Evolutionary conservation across 495 filamentous ascomycete genomes (phyloP).

Genomic region (Acidiella bohemica): DNA sequence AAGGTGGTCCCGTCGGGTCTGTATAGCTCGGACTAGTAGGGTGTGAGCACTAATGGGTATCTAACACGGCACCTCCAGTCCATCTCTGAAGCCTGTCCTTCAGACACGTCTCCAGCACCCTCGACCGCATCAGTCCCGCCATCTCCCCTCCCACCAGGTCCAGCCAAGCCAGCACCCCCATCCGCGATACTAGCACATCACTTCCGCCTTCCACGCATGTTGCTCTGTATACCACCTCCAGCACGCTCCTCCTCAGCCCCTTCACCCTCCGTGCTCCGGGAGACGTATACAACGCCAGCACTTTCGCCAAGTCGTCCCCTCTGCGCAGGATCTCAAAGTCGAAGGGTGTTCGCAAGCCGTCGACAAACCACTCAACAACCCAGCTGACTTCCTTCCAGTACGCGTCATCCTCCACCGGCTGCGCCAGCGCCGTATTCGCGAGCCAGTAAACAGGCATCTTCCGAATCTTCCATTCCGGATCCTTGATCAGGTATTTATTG

Average conservation of each 20-base stretch:
- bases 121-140: conserved; percentile 39
- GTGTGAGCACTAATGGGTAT: too few relatives aligned
- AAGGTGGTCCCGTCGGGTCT: too few relatives aligned
- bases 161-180: conserved; percentile 72
- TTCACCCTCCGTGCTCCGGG: conserved; percentile 39
- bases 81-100: conserved; percentile 49
- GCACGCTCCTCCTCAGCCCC: conserved; percentile 49
- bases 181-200: conserved; percentile 71
- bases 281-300: conserved; percentile 58
- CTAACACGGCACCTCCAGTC: conserved; percentile 34
- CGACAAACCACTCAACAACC: conserved; percentile 63
- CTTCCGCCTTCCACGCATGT: conserved; percentile 64
- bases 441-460: conserved; percentile 64
- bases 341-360: conserved; percentile 46
- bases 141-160: conserved; percentile 37
- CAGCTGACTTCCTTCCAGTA: conserved; percentile 67
- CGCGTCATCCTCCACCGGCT: conserved; percentile 58
- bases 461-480: conserved; percentile 57
- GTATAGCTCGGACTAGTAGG: too few relatives aligned
- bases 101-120: conserved; percentile 60
- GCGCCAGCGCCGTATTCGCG: conserved; percentile 53
- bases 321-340: conserved; percentile 79
- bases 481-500: conserved; percentile 67
- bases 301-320: conserved; percentile 62
- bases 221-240: conserved; percentile 60